Evolutionary conservation across 2,329 filamentous ascomycete genomes (phyloP), one percentile per base, ranked within the genome.

Genomic region (Alternaria triticina): DNA sequence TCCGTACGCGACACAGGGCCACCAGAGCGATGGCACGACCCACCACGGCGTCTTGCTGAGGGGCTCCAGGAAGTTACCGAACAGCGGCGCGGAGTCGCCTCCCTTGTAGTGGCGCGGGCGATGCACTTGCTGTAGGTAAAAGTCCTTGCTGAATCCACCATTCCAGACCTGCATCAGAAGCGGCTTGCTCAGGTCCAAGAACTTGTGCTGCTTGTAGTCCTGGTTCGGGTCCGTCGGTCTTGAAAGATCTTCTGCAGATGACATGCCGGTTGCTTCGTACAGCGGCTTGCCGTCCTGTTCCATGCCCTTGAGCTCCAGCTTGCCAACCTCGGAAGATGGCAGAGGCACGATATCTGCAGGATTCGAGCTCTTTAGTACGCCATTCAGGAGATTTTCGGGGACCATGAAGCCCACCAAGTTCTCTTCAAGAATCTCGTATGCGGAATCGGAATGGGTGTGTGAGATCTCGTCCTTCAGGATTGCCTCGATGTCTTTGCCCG

Each of bases 1-100:
- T 25, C 92, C 93, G 76, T 94, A 97, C 10, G 83, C 73, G 45
- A 97, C 87, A 17, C 85, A 87, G n/a, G 96, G 96, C 45, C 96
- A 78, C 96, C 96, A 99, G 2, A 97, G 64, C 0, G 85, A 85
- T 3, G 96, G 96, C 11, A 99, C 86, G 47, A 97, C 80, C 89
- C 91, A 99, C 96, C 96, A 99, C 1, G 96, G 88, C 3, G 96
- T 99, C 85, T 94, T 91, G 80, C 90, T 94, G 62, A 99, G 83
- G n/a, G 96, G 96, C 82, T 99, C 96, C n/a, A 99, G 85, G 79
- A 99, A 97, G 82, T 99, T 98, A 64, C 96, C 96, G 81, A 99
- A 99, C 23, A 99, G 83, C 20, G 96, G 96, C 40, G 96, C 96
- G 7, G 94, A 97, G 66, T 89, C 89, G 62, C 96, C 96, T 69